Evolutionary conservation across 2,329 filamentous ascomycete species (phyloP), one percentile per base, ranked within the genome.

Genomic region (Monosporascus ibericus): DNA sequence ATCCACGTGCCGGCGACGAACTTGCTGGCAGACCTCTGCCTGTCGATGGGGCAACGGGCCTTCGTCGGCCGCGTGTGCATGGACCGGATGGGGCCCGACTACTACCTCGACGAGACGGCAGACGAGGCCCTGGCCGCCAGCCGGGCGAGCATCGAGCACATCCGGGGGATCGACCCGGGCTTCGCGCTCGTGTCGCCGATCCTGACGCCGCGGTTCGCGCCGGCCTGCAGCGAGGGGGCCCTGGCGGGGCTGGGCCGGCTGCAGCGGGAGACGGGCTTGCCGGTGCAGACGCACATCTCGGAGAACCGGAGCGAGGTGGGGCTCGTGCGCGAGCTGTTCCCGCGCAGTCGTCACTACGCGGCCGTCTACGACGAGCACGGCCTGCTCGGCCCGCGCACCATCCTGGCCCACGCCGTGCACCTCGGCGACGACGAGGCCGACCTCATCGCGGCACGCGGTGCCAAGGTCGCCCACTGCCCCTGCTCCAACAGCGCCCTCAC

Each of bases 41-140:
- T 89, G n/a, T 67, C 73, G 0, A 74, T 82, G 25, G 94, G 94
- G 44, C 94, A 99, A 72, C 80, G 94, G 50, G 94, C 94, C 6
- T 88, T 97, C 58, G 82, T 99, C 40, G 94, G 94, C 34, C 80
- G 94, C 40, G 89, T 95, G n/a, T 96, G 92, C 75, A 97, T 99
- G 94, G 90, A 97, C 68, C 79, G 72, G 1, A 70, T 87, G 5
- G 86, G 84, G 38, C 92, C 92, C 0, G 78, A 80, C 1, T 88
- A 86, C 73, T 97, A 97, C 72, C 79, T 84, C 22, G 94, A 99
- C 67, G 80, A 80, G 52, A 84, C 80, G 17, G 70, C 84, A 0
- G 79, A 80, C 2, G 73, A 77, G 24, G 78, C 84, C 0, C 51
- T 90, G 0, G 60, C 68, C 2, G 77, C 78, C 38, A 87, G 87